Conservation (phyloP, 352 stramenopile genomes). For the Globisporangium irregulare region DNA sequence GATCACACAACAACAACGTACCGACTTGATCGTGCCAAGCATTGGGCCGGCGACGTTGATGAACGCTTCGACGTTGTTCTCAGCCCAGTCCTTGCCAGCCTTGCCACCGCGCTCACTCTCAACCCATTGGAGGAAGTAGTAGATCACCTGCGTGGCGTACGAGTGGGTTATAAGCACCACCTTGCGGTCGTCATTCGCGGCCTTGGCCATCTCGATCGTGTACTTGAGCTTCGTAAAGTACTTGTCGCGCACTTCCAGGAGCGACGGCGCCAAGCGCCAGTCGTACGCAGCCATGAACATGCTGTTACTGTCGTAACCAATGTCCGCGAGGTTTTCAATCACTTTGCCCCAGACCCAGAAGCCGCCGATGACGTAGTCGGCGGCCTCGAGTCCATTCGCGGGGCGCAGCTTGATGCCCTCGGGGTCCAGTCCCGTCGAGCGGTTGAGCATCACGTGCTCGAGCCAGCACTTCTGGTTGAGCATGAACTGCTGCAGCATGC, state of each 20-base stretch:
- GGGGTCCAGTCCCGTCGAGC: conserved; percentile 87
- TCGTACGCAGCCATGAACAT: conserved; percentile 89
- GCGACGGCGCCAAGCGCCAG: conserved; percentile 73
- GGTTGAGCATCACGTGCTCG: conserved; percentile 91
- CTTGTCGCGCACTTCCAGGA: conserved; percentile 73
- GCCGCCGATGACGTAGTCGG: conserved; percentile 92
- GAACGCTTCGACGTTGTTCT: conserved; percentile 89
- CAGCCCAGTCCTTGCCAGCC: conserved; percentile 91
- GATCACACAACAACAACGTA: background rate
- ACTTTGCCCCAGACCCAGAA: conserved; percentile 96
- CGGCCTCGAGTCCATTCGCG: conserved; percentile 88
- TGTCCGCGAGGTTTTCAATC: conserved; percentile 87
- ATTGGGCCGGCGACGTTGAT: conserved; percentile 94
- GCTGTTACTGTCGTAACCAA: conserved; percentile 91
- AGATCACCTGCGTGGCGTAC: conserved; percentile 90
- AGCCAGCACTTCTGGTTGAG: conserved; percentile 91
- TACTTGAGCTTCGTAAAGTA: conserved; percentile 94
- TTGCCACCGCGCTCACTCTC: conserved; percentile 79
- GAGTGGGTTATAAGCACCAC: conserved; percentile 92
- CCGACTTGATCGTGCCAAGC: conserved; percentile 90
- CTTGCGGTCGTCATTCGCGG: conserved; percentile 69
- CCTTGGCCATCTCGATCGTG: conserved; percentile 88
- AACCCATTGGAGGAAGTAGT: conserved; percentile 96
- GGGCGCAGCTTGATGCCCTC: conserved; percentile 72
- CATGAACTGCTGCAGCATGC: conserved; percentile 89